These are phyloP conservation scores for Dalechampia spathulata DNA, from an alignment of 441 rosid genomes.

Conservation along the genomic window DNA sequence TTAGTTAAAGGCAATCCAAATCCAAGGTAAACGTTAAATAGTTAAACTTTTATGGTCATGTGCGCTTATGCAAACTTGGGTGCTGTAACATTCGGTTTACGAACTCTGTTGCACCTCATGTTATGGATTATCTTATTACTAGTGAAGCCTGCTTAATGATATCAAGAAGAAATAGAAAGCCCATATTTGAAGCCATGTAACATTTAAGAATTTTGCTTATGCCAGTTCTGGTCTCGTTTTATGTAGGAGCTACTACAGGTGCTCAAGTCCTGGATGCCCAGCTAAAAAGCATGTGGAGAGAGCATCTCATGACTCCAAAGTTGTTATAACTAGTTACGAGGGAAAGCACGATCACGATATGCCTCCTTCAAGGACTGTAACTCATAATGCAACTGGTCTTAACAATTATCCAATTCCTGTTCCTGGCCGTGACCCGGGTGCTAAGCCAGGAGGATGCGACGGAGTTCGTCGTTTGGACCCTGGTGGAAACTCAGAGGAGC, in stretches of 20 bases:
- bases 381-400: conserved; percentile 42
- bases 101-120: background rate
- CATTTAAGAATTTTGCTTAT: conserved; percentile 3
- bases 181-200: background rate
- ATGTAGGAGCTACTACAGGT: conserved; percentile 90
- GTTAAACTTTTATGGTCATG: background rate
- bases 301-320: conserved; percentile 70
- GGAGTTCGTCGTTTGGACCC: conserved; percentile 17
- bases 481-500: conserved; percentile 24
- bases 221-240: conserved; percentile 3
- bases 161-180: too few relatives aligned
- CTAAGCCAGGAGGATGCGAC: conserved; percentile 25
- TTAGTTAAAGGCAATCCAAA: conserved; percentile 89
- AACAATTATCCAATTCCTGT: too few relatives aligned
- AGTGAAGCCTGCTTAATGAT: background rate
- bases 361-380: conserved; percentile 68
- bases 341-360: conserved; percentile 72
- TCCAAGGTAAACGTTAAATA: conserved; percentile 53
- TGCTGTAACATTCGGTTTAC: background rate
- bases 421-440: conserved; percentile 22
- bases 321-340: conserved; percentile 83
- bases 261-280: conserved; percentile 84
- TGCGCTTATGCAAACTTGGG: background rate
- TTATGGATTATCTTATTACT: background rate
- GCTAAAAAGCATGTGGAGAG: conserved; percentile 93